Conservation (phyloP, 352 stramenopile genomes). For the Globisporangium middletonii region DNA sequence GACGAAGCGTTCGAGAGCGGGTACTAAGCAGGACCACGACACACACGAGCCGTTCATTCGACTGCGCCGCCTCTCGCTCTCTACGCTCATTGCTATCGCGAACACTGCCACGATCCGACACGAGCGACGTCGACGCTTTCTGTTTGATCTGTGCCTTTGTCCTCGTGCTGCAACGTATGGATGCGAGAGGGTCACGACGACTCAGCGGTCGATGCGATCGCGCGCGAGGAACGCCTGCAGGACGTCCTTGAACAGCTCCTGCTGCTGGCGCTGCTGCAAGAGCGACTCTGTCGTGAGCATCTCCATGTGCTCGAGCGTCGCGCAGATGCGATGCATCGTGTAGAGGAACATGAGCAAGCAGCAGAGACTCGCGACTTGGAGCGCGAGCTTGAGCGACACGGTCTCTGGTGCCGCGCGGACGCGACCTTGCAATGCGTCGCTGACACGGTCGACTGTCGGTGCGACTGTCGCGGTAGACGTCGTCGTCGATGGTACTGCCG, state of each 20-base stretch:
- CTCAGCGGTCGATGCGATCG: conserved; percentile 1
- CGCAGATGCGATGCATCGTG: conserved; percentile 56
- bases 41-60: conserved; percentile 5
- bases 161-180: no score
- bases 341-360: conserved; percentile 68
- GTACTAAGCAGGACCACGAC: conserved; percentile 4
- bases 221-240: conserved; percentile 29
- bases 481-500: neutral
- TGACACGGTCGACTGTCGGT: neutral
- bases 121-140: no score
- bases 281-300: conserved; percentile 45
- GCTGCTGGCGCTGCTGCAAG: conserved; percentile 53
- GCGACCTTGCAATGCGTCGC: neutral
- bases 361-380: conserved; percentile 40
- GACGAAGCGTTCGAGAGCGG: conserved; percentile 25
- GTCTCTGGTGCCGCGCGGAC: neutral
- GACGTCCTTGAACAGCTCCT: conserved; percentile 57
- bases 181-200: neutral
- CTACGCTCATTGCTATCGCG: neutral
- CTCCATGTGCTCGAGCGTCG: conserved; percentile 56
- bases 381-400: conserved; percentile 9
- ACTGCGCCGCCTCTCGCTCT: neutral
- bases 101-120: neutral
- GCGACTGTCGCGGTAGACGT: neutral
- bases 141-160: no score